Conservation (phyloP, 2,329 filamentous ascomycete genomes). For the Alternaria brassicae region DNA sequence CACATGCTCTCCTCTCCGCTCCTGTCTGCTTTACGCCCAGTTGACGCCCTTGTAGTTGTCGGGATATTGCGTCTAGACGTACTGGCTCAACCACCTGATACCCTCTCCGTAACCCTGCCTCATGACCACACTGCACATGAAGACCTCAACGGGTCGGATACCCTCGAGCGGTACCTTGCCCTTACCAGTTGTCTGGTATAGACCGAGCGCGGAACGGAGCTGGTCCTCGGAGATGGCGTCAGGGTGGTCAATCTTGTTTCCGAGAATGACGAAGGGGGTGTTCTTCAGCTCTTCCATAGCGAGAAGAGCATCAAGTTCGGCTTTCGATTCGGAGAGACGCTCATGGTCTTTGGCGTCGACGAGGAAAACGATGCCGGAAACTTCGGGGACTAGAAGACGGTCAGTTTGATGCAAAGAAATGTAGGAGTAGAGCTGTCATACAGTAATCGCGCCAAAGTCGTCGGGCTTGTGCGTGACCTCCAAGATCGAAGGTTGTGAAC, state of each 20-base stretch:
- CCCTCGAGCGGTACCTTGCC: slow-evolving; percentile 49
- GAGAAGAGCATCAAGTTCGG: slow-evolving; percentile 90
- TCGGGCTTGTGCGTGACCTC: slow-evolving; percentile 50
- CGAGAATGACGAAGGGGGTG: slow-evolving; percentile 93
- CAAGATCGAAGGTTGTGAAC: slow-evolving; percentile 88
- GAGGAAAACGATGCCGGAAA: slow-evolving; percentile 87
- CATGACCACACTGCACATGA: slow-evolving; percentile 98
- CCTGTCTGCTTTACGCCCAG: neutral
- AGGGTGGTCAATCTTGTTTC: slow-evolving; percentile 99
- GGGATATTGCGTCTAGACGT: slow-evolving; percentile 38
- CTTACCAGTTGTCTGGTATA: slow-evolving; percentile 72
- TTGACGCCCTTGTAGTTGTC: neutral
- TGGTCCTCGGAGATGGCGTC: slow-evolving; percentile 96
- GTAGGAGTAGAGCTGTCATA: slow-evolving; percentile 13
- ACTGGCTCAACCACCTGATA: slow-evolving; percentile 53
- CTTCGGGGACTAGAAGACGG: slow-evolving; percentile 43
- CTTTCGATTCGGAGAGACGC: slow-evolving; percentile 92
- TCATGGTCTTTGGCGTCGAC: slow-evolving; percentile 98
- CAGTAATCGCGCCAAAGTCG: slow-evolving; percentile 52
- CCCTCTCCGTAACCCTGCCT: slow-evolving; percentile 70
- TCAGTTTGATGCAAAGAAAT: slow-evolving; percentile 7
- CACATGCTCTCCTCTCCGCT: neutral
- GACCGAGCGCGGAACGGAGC: slow-evolving; percentile 85
- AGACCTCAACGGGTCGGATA: slow-evolving; percentile 77
- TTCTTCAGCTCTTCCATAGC: slow-evolving; percentile 96